These are phyloP conservation scores for Paramyrothecium roridum DNA, from an alignment of 2,329 filamentous ascomycete genomes.

Conservation along the genomic window DNA sequence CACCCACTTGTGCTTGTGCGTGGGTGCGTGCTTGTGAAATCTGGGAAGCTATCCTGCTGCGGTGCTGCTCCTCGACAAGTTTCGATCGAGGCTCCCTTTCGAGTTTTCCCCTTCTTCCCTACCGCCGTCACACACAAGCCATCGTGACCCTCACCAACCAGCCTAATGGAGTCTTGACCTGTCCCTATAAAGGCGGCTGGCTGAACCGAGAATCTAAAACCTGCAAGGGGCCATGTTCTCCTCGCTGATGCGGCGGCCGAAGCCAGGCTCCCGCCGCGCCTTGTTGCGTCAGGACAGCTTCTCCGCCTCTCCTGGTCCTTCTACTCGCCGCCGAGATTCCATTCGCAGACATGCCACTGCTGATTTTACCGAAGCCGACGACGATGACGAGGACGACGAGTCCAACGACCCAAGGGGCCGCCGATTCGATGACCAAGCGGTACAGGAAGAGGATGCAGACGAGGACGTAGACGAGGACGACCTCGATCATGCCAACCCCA, in stretches of 20 bases:
- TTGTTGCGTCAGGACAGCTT: constrained; percentile 22
- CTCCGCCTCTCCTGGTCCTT: constrained; percentile 26
- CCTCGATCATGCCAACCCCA: constrained; percentile 16
- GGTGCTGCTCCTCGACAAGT: not conserved
- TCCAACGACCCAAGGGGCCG: constrained; percentile 32
- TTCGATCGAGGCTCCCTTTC: not conserved
- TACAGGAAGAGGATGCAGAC: constrained; percentile 48
- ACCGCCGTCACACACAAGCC: constrained; percentile 5
- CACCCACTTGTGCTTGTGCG: not conserved
- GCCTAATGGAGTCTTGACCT: constrained; percentile 4
- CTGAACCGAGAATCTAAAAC: constrained; percentile 11
- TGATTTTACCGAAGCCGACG: constrained; percentile 63
- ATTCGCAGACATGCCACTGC: constrained; percentile 52
- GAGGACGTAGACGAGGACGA: constrained; percentile 44
- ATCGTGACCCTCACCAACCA: constrained; percentile 2
- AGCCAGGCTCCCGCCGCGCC: constrained; percentile 28
- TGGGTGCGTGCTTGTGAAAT: not conserved
- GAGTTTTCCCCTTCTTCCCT: not conserved
- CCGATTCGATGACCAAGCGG: constrained; percentile 16
- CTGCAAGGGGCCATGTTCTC: constrained; percentile 29
- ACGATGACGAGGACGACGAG: constrained; percentile 44
- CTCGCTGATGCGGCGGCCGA: constrained; percentile 30
- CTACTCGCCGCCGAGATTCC: constrained; percentile 20
- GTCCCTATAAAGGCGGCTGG: constrained; percentile 16
- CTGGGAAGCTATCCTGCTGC: not conserved